phyloP scores from a whole-genome alignment of 164 flowering plant species.

The Cinnamomum micranthum region DNA sequence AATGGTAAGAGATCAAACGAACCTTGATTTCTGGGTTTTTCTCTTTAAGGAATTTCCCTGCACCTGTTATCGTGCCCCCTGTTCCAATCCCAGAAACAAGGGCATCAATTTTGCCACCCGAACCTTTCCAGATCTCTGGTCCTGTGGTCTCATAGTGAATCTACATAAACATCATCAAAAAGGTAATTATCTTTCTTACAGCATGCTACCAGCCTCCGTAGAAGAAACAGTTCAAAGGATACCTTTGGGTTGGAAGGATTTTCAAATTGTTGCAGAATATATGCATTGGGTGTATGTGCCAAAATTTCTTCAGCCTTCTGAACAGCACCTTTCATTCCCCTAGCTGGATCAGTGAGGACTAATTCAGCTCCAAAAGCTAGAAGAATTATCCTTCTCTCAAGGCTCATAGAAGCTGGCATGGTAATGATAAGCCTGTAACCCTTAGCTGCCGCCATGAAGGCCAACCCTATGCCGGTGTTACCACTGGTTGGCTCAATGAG shows the following conservation, averaged over 20 bases:
- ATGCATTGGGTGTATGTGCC: constrained; percentile 45
- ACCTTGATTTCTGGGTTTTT: constrained; percentile 50
- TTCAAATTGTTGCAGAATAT: constrained; percentile 51
- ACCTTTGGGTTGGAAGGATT: constrained; percentile 62
- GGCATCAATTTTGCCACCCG: constrained; percentile 47
- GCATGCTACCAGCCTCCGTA: background rate
- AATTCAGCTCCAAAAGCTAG: constrained; percentile 62
- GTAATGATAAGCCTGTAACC: constrained; percentile 48
- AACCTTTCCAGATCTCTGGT: constrained; percentile 57
- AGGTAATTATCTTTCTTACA: background rate
- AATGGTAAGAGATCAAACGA: background rate
- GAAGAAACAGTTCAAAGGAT: background rate
- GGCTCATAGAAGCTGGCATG: constrained; percentile 50
- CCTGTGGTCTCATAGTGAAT: constrained; percentile 62
- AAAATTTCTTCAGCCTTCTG: constrained; percentile 48
- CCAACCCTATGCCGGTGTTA: constrained; percentile 60
- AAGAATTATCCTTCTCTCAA: constrained; percentile 48
- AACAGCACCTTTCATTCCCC: constrained; percentile 48
- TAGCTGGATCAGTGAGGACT: constrained; percentile 44
- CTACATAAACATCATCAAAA: constrained; percentile 18
- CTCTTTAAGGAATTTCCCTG: constrained; percentile 48
- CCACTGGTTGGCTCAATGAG: constrained; percentile 55
- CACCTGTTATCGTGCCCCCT: constrained; percentile 56
- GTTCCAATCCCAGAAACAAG: constrained; percentile 54
- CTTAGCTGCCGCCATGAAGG: constrained; percentile 56